Conservation (phyloP, 169 alveolate species). For the Eimeria zaria region DNA sequence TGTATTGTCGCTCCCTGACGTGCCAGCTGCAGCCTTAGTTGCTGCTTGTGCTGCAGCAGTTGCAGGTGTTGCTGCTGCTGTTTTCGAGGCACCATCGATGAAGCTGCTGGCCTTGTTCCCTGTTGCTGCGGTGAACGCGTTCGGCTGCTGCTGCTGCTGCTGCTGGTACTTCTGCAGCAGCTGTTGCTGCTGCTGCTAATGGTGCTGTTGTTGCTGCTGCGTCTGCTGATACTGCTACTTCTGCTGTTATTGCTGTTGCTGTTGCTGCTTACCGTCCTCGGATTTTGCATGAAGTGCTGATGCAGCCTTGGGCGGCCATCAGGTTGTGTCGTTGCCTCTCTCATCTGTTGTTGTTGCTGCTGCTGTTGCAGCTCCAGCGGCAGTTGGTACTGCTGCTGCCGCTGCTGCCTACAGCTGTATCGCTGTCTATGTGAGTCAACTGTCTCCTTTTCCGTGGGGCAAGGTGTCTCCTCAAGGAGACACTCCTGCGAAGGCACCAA, state of each 20-base stretch:
- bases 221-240: neutral
- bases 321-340: neutral
- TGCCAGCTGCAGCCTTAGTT: neutral
- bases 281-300: neutral
- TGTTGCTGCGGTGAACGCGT: neutral
- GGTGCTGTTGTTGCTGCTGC: conserved; percentile 3
- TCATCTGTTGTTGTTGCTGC: neutral
- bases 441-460: neutral
- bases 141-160: conserved; percentile 1
- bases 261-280: neutral
- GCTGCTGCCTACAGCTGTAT: neutral
- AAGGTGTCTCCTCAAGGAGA: neutral
- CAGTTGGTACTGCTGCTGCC: conserved; percentile 3
- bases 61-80: conserved; percentile 1
- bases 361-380: conserved; percentile 13
- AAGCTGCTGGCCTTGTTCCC: neutral
- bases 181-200: conserved; percentile 21
- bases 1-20: neutral
- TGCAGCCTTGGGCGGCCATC: neutral
- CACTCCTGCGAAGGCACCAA: neutral
- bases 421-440: neutral
- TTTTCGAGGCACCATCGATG: neutral
- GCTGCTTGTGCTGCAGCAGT: neutral
- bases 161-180: neutral
- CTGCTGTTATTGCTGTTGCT: neutral